Evolutionary conservation across 371 early-diverging fungal genomes (phyloP).

Genomic region (Lichtheimia corymbifera): DNA sequence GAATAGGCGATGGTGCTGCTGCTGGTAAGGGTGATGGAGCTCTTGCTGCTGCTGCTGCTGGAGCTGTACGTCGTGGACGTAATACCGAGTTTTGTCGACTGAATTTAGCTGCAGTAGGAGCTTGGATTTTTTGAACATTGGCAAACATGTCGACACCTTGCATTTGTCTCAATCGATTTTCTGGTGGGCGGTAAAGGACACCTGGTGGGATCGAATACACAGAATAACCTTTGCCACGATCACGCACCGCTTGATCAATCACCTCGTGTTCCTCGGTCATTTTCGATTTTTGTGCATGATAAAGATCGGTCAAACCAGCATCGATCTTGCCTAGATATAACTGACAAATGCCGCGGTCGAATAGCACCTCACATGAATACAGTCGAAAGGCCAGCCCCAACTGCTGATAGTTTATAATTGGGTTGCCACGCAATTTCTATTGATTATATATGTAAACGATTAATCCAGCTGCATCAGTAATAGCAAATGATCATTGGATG

Average conservation of each 20-base stretch:
- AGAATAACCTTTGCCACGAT: conserved; percentile 72
- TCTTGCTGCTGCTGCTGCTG: conserved; percentile 10
- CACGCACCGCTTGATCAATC: conserved; percentile 73
- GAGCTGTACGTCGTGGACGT: conserved; percentile 5
- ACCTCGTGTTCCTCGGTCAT: conserved; percentile 74
- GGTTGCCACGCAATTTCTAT: conserved; percentile 84
- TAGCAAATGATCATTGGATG: too few relatives aligned
- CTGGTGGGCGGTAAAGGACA: conserved; percentile 81
- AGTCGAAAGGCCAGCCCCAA: conserved; percentile 88
- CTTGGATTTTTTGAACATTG: conserved; percentile 7
- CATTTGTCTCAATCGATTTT: conserved; percentile 58
- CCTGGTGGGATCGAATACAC: conserved; percentile 80
- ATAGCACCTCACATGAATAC: conserved; percentile 84
- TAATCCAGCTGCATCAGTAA: too few relatives aligned
- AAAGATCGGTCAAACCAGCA: conserved; percentile 76
- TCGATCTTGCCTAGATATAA: conserved; percentile 75
- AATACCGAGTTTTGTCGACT: conserved; percentile 9
- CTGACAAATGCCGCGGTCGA: conserved; percentile 88
- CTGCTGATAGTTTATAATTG: conserved; percentile 92
- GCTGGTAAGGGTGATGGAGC: conserved; percentile 4
- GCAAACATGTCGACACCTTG: conserved; percentile 36
- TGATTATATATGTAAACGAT: not conserved
- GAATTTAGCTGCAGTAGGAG: conserved; percentile 4
- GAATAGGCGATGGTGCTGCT: conserved; percentile 7
- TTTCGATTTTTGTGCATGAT: conserved; percentile 69